Evolutionary conservation across 148 eudicot species (phyloP), one percentile per base, ranked within the genome.

Genomic region (Arctostaphylos glauca): DNA sequence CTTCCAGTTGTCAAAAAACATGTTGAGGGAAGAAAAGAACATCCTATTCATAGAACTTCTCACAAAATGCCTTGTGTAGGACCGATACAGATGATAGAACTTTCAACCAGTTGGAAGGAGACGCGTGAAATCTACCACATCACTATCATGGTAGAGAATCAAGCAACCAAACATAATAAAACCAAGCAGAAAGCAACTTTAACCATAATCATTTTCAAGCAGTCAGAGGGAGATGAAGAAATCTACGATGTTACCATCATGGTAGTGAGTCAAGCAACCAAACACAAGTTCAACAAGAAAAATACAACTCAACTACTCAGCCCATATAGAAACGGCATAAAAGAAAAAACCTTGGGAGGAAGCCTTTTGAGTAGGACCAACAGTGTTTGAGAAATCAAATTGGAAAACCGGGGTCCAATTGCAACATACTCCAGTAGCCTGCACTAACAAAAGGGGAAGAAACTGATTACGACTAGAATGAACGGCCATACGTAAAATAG

Each of bases 381-480:
- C 86, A 96, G 85, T 53, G 98, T 96, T 79, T 96, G 98, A 48
- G 98, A 91, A 78, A 96, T 93, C 23, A 96, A 86, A 87, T 94
- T 96, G 54, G 98, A 96, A 87, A 94, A 96, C 62, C 99, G 92
- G 83, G 98, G 99, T 62, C 99, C 99, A 85, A 96, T 92, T 12
- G 98, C 92, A 86, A 96, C 95, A 87, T 94, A 96, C 86, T 96
- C 97, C 74, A 94, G 90, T 60, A 96, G 91, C 91, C 98, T 96
- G 87, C 81, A 87, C 31, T n/a, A 84, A 68, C 25, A 58, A 54
- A 38, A n/a, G 68, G n/a, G 44, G 21, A 74, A 72, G 15, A 8
- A 31, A 83, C 74, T 58, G n/a, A 50, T 64, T 25, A 85, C 38
- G 77, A 64, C n/a, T 3, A 49, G n/a, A 56, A 81, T 23, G 50